Evolutionary conservation across 768 basidiomycete species (phyloP).

Genomic region (Suillus alpinus): DNA sequence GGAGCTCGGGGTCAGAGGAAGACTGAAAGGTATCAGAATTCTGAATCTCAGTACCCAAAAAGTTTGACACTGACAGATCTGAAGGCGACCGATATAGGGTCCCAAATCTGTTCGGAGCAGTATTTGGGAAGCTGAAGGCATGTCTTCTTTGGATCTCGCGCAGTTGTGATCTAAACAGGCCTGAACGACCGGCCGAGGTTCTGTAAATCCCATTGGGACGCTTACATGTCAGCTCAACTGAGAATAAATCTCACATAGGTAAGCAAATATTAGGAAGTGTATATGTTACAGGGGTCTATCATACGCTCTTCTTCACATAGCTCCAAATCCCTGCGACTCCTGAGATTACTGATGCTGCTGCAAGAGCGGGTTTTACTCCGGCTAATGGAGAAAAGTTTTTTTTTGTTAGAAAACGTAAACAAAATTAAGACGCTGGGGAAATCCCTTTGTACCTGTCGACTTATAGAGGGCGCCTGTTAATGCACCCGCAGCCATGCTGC

Average conservation of each 20-base stretch:
- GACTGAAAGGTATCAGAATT: slow-evolving; percentile 36
- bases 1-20: slow-evolving; percentile 39
- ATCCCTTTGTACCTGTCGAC: slow-evolving; percentile 74
- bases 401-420: slow-evolving; percentile 35
- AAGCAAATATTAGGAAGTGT: slow-evolving; percentile 42
- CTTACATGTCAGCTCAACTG: slow-evolving; percentile 17
- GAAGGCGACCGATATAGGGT: slow-evolving; percentile 31
- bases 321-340: slow-evolving; percentile 92
- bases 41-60: slow-evolving; percentile 32
- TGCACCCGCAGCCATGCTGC: slow-evolving; percentile 90
- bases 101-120: slow-evolving; percentile 24
- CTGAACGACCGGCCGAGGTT: slow-evolving; percentile 15
- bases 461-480: slow-evolving; percentile 90
- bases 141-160: slow-evolving; percentile 26
- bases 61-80: slow-evolving; percentile 31
- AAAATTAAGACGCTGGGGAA: slow-evolving; percentile 22
- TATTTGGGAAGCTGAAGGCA: slow-evolving; percentile 22
- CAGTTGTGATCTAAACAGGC: slow-evolving; percentile 14
- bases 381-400: slow-evolving; percentile 53
- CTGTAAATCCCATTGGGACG: slow-evolving; percentile 26
- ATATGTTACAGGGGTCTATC: slow-evolving; percentile 45
- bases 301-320: slow-evolving; percentile 87
- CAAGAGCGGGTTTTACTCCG: slow-evolving; percentile 85
- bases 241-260: slow-evolving; percentile 11
- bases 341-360: slow-evolving; percentile 86